phyloP scores from a whole-genome alignment of 2,329 filamentous ascomycete genomes.

The Trichoderma polysporum region DNA sequence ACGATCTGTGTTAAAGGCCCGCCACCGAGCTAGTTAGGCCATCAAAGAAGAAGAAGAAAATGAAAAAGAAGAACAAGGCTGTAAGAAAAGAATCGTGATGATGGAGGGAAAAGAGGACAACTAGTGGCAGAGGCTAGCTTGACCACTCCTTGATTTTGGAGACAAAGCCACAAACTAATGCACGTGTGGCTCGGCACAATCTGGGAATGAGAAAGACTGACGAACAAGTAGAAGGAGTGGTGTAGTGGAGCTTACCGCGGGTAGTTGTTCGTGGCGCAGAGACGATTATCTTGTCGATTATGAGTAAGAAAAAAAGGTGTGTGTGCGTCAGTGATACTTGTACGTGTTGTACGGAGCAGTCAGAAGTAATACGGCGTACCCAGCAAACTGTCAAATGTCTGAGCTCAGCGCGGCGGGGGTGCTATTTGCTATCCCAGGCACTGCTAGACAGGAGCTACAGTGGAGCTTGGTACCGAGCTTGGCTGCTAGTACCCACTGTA shows the following conservation, averaged over 20 bases:
- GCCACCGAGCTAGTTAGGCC: not conserved
- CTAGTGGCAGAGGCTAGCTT: slow-evolving; percentile 7
- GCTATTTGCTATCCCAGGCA: not conserved
- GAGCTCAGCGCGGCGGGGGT: slow-evolving; percentile 13
- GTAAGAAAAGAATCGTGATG: not conserved
- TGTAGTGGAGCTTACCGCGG: slow-evolving; percentile 16
- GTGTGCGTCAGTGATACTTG: not conserved
- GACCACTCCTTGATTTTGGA: not conserved
- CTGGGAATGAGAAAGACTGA: slow-evolving; percentile 6
- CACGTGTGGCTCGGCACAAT: slow-evolving; percentile 21
- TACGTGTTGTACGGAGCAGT: too few species aligned
- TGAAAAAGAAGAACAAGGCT: slow-evolving; percentile 14
- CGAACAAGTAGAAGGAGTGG: slow-evolving; percentile 10
- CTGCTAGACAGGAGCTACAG: slow-evolving; percentile 15
- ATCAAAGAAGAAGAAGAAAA: not conserved
- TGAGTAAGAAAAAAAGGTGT: not conserved
- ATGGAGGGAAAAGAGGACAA: slow-evolving; percentile 14
- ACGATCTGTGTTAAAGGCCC: not conserved
- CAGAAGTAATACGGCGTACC: too few species aligned
- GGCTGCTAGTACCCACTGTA: slow-evolving; percentile 10
- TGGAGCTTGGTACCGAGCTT: slow-evolving; percentile 9
- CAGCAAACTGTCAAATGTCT: not conserved
- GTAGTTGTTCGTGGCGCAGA: slow-evolving; percentile 16
- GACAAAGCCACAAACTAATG: slow-evolving; percentile 19
- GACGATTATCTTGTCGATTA: not conserved